Evolutionary conservation across 768 basidiomycete genomes (phyloP), one percentile per base, ranked within the genome.

Genomic region (Boletus pseudopeckii): DNA sequence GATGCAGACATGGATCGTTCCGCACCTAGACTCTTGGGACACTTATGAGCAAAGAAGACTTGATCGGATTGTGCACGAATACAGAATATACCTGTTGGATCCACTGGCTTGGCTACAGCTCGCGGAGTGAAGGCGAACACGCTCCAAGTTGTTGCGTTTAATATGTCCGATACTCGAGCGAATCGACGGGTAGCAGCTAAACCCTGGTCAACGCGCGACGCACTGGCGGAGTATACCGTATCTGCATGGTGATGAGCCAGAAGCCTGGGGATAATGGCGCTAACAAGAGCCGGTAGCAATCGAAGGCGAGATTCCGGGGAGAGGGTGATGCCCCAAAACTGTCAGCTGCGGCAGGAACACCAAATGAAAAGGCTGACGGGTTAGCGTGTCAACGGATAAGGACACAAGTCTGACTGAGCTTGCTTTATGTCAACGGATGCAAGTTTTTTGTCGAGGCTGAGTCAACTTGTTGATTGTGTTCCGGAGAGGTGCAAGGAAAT

Each of bases 321-420:
- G 57, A 58, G 49, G 48, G 41, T 62, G 54, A 28, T 33, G 63
- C 68, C 68, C 68, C 58, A 71, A 71, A 69, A 61, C 70, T 70
- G 68, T 70, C 68, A 70, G 13, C 13, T 40, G 46, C 44, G 38
- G 60, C 59, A 65, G 61, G 49, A 55, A 57, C 59, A 52, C 63
- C 50, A 52, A 56, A 42, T 52, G 58, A 58, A 59, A 28, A 28
- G 50, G 42, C 38, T 38, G 60, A 42, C 42, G 28, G 32, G 20
- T 39, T 36, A 15, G 62, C 47, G 15, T 52, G 63, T 60, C 50
- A 57, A 33, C 54, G 64, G 52, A 53, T 46, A 56, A 46, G 50
- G 9, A 46, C 22, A 32, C 51, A 5, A 33, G 55, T 38, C 39
- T 41, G 49, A 41, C 36, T 42, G 39, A 34, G 17, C 45, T 44